Percentiles rank a stretch among this genome's conserved stretches.
These are phyloP conservation scores for Strombidium stylifer DNA, from an alignment of 73 alveolate genomes.

Conservation along the genomic window DNA sequence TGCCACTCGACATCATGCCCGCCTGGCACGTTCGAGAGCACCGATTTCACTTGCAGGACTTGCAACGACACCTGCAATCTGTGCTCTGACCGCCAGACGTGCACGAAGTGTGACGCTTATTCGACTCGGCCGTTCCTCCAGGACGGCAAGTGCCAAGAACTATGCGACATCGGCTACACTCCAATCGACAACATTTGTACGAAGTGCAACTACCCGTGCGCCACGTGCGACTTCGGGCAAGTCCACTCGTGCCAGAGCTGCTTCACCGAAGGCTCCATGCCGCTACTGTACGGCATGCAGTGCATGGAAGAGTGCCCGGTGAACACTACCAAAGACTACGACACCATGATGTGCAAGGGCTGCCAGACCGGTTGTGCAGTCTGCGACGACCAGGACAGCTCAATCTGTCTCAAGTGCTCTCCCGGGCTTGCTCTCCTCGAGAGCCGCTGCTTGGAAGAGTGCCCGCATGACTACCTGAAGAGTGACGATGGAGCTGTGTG, in stretches of 20 bases:
- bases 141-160: constrained; percentile 18
- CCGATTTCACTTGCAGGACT: constrained; percentile 6
- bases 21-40: neutral
- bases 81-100: constrained; percentile 8
- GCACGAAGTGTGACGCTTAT: neutral
- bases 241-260: constrained; percentile 40
- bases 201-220: constrained; percentile 40
- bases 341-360: constrained; percentile 11
- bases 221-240: constrained; percentile 35
- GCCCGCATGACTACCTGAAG: constrained; percentile 18
- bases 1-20: constrained; percentile 14
- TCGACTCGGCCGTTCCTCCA: constrained; percentile 1
- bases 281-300: constrained; percentile 4
- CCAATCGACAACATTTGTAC: constrained; percentile 28
- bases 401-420: constrained; percentile 9
- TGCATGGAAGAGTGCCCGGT: constrained; percentile 43
- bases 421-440: constrained; percentile 1
- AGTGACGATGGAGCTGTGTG: constrained; percentile 15
- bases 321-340: constrained; percentile 8
- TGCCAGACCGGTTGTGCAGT: constrained; percentile 13
- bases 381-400: constrained; percentile 5
- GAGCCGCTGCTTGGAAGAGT: constrained; percentile 10
- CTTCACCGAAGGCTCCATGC: neutral
- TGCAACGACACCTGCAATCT: constrained; percentile 23
- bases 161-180: constrained; percentile 32